Evolutionary conservation across 1,284 basidiomycete genomes (phyloP).

Genomic region (Trichosporon inkin): DNA sequence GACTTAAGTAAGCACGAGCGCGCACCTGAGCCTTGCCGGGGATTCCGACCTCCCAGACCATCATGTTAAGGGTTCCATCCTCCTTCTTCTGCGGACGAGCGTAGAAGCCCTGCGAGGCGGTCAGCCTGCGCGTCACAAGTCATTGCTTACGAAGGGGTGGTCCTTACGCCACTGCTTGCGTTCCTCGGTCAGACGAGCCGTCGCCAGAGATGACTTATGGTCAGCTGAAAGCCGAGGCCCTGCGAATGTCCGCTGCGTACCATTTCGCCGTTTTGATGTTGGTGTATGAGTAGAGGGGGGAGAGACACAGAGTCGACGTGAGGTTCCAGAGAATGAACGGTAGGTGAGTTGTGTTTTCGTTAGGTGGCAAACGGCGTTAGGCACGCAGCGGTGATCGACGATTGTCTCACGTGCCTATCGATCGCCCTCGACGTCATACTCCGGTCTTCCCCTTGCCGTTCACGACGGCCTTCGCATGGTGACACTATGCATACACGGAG

Average conservation of each 20-base stretch:
- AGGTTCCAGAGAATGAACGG: not conserved
- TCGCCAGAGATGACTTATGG: slow-evolving; percentile 35
- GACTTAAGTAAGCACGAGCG: slow-evolving; percentile 22
- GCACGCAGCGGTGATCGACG: not conserved
- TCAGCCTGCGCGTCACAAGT: not conserved
- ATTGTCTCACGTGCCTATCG: not conserved
- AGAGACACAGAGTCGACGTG: not conserved
- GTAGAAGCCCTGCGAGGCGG: slow-evolving; percentile 75
- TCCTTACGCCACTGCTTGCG: slow-evolving; percentile 99
- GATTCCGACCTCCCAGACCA: slow-evolving; percentile 98
- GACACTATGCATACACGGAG: not conserved
- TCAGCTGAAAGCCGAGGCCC: not conserved
- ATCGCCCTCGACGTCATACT: not conserved
- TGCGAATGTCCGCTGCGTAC: not conserved
- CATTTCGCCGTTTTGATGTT: not conserved
- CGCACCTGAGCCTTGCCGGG: slow-evolving; percentile 77
- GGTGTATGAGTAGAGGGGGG: not conserved
- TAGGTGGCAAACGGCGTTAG: slow-evolving; percentile 4
- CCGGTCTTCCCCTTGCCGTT: not conserved
- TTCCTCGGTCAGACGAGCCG: slow-evolving; percentile 65
- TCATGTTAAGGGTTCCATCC: slow-evolving; percentile 91
- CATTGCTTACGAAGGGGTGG: slow-evolving; percentile 84
- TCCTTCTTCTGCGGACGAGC: slow-evolving; percentile 82
- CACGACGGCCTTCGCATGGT: not conserved
- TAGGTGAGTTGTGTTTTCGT: slow-evolving; percentile 6